phyloP scores from a whole-genome alignment of 257 asterid genomes.

The Ligustrum vulgare region DNA sequence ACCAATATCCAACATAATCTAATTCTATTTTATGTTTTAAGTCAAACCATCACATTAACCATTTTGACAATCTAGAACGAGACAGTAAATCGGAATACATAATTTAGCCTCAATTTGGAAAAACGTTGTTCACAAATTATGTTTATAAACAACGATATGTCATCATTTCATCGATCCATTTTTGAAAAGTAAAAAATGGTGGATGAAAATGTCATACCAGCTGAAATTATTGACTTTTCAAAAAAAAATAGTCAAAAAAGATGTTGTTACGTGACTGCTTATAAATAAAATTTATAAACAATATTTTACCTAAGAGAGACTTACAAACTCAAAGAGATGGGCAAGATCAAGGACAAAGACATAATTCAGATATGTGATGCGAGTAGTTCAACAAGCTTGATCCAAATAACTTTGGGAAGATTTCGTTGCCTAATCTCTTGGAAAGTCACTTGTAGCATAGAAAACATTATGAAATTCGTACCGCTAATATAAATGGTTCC shows the following conservation, averaged over 20 bases:
- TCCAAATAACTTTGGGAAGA: slow-evolving; percentile 45
- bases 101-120: no score
- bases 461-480: not conserved
- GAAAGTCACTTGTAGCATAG: slow-evolving; percentile 33
- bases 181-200: no score
- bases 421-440: slow-evolving; percentile 46
- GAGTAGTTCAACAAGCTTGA: slow-evolving; percentile 52
- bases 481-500: no score
- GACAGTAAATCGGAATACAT: slow-evolving; percentile 29
- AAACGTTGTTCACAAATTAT: no score
- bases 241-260: no score
- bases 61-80: not conserved
- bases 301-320: not conserved
- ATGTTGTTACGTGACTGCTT: no score
- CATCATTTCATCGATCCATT: no score
- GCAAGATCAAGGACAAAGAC: slow-evolving; percentile 54
- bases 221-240: no score
- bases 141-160: no score
- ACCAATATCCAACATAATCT: no score
- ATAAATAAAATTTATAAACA: no score
- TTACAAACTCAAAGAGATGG: slow-evolving; percentile 59
- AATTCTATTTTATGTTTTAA: not conserved
- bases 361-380: slow-evolving; percentile 45
- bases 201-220: no score
- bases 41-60: not conserved